These are phyloP conservation scores for Erigeron philadelphicus DNA, from an alignment of 140 eudicot species.

Conservation along the genomic window DNA sequence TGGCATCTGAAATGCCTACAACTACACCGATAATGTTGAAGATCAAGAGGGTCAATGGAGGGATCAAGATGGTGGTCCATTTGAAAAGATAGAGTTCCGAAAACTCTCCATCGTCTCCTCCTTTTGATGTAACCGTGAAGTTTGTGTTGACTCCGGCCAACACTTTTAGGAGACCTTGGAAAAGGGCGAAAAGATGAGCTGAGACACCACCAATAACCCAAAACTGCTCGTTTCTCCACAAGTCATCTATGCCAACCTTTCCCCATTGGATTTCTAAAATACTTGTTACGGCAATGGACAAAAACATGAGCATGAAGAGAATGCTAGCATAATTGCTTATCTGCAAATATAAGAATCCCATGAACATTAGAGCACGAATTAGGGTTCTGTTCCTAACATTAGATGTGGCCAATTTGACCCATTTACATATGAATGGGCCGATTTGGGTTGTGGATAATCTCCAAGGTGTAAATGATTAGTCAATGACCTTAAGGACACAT, in stretches of 20 bases:
- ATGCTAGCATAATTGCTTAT: constrained; percentile 91
- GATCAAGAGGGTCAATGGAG: constrained; percentile 68
- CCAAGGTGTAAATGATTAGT: no score
- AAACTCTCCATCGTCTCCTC: constrained; percentile 82
- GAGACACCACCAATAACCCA: constrained; percentile 98
- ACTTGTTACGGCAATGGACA: constrained; percentile 81
- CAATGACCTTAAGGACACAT: no score
- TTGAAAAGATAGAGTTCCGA: constrained; percentile 78
- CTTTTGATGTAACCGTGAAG: constrained; percentile 90
- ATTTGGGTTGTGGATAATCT: not conserved
- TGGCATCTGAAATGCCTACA: constrained; percentile 82
- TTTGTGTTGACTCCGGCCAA: constrained; percentile 91
- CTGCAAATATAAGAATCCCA: constrained; percentile 36
- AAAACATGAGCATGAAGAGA: constrained; percentile 73
- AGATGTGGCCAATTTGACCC: no score
- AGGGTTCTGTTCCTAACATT: no score
- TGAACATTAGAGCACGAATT: not conserved
- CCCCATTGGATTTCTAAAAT: constrained; percentile 95
- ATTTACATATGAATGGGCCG: no score
- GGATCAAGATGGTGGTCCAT: constrained; percentile 83
- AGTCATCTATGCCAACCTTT: constrained; percentile 75
- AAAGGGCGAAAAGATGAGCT: constrained; percentile 74
- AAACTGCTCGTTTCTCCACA: constrained; percentile 98
- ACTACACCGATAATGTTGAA: constrained; percentile 74
- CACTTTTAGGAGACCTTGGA: constrained; percentile 93